Conservation (phyloP, 78 protist species). For the Polysphondylium violaceum region DNA sequence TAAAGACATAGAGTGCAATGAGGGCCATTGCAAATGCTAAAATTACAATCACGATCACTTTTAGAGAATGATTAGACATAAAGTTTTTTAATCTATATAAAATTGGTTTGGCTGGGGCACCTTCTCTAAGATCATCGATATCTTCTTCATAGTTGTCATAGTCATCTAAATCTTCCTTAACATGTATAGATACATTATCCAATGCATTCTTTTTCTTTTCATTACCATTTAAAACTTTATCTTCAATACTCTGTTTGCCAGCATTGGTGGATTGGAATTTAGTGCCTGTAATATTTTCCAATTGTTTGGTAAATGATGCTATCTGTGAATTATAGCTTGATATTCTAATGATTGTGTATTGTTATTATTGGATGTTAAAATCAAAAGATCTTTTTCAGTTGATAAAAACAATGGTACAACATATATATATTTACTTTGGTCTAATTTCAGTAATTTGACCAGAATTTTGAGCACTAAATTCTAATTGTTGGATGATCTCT, state of each 20-base stretch:
- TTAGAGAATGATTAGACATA: slow-evolving; percentile 31
- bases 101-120: not conserved
- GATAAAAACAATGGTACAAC: not conserved
- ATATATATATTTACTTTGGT: slow-evolving; percentile 18
- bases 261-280: not conserved
- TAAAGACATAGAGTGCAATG: slow-evolving; percentile 1
- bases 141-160: slow-evolving; percentile 67
- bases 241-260: not conserved
- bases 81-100: not conserved
- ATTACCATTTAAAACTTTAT: not conserved
- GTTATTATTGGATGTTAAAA: not conserved
- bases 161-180: slow-evolving; percentile 48
- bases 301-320: not conserved
- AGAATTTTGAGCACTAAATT: slow-evolving; percentile 65
- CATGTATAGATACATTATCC: slow-evolving; percentile 13
- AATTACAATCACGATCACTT: slow-evolving; percentile 17
- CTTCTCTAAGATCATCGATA: slow-evolving; percentile 40
- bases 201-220: slow-evolving; percentile 25
- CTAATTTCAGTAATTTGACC: slow-evolving; percentile 28
- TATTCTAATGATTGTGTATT: not conserved
- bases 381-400: not conserved
- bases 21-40: slow-evolving; percentile 15
- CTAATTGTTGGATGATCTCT: slow-evolving; percentile 69
- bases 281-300: slow-evolving; percentile 8
- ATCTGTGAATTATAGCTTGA: not conserved